A percentile compares a stretch with the other conserved stretches of the same genome.
Evolutionary conservation across 176 grass and related monocot genomes (phyloP).

Genomic region (Carex kokanica): DNA sequence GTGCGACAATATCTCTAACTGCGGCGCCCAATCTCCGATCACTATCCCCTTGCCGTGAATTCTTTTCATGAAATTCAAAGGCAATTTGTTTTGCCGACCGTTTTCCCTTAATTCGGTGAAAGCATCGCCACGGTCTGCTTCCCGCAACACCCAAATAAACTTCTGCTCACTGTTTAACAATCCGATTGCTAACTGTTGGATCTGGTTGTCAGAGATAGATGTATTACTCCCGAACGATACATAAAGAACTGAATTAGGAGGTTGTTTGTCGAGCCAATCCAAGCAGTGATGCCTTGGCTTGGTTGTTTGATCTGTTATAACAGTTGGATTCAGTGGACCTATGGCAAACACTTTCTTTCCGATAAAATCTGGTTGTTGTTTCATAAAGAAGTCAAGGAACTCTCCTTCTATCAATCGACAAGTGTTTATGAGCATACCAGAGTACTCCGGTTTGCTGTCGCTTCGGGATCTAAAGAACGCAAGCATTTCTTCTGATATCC

Average conservation of each 20-base stretch:
- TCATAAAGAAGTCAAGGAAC: slow-evolving; percentile 38
- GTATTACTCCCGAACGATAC: slow-evolving; percentile 61
- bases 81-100: neutral
- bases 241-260: slow-evolving; percentile 52
- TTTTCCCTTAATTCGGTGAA: neutral
- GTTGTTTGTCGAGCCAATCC: slow-evolving; percentile 60
- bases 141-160: slow-evolving; percentile 69
- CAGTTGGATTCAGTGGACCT: slow-evolving; percentile 34
- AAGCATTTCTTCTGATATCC: slow-evolving; percentile 32
- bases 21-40: slow-evolving; percentile 70
- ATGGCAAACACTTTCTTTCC: slow-evolving; percentile 50
- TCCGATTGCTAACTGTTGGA: slow-evolving; percentile 42
- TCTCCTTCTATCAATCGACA: slow-evolving; percentile 54
- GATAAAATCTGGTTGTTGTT: neutral
- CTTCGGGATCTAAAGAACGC: slow-evolving; percentile 13
- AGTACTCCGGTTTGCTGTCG: neutral
- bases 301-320: neutral
- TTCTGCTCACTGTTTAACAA: slow-evolving; percentile 32
- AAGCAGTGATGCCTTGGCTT: slow-evolving; percentile 37
- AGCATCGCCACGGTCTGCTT: slow-evolving; percentile 36
- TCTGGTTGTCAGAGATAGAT: slow-evolving; percentile 33
- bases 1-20: slow-evolving; percentile 62
- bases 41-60: slow-evolving; percentile 35
- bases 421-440: slow-evolving; percentile 51
- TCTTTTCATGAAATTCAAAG: neutral